Evolutionary conservation across 2,329 filamentous ascomycete species (phyloP).

Genomic region (Lecanoromycetidae sp.): DNA sequence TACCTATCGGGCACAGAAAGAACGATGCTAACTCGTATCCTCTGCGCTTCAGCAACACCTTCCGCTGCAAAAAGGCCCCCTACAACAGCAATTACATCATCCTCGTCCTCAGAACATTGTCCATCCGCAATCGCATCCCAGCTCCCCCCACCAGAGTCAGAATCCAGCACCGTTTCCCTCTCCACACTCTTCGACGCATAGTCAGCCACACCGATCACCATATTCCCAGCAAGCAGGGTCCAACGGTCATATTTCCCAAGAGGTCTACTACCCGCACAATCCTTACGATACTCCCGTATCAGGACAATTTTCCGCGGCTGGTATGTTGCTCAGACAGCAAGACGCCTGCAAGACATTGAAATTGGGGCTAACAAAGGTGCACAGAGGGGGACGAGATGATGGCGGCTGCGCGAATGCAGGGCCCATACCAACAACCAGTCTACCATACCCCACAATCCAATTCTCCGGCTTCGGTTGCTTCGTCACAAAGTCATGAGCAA

Average conservation of each 20-base stretch:
- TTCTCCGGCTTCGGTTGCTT: slow-evolving; percentile 85
- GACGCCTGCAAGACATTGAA: background rate
- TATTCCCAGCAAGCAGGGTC: slow-evolving; percentile 55
- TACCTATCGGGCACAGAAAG: background rate
- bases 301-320: slow-evolving; percentile 76
- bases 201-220: slow-evolving; percentile 40
- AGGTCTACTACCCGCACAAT: slow-evolving; percentile 69
- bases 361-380: background rate
- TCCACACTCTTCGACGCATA: slow-evolving; percentile 51
- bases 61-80: slow-evolving; percentile 59
- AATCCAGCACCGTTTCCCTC: slow-evolving; percentile 58
- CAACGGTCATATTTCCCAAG: slow-evolving; percentile 51
- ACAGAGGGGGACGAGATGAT: slow-evolving; percentile 59
- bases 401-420: slow-evolving; percentile 55
- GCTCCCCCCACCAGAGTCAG: slow-evolving; percentile 50
- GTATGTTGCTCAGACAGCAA: slow-evolving; percentile 39
- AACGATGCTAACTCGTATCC: slow-evolving; percentile 4
- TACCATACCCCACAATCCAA: slow-evolving; percentile 94
- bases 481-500: slow-evolving; percentile 77
- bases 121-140: slow-evolving; percentile 55
- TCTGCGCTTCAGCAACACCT: slow-evolving; percentile 53
- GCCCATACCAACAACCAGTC: slow-evolving; percentile 64
- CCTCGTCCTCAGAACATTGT: slow-evolving; percentile 60
- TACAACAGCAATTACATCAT: slow-evolving; percentile 53
- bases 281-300: slow-evolving; percentile 62